Conservation (phyloP, 1,284 basidiomycete genomes). For the Cryptococcus jaspeensis region DNA sequence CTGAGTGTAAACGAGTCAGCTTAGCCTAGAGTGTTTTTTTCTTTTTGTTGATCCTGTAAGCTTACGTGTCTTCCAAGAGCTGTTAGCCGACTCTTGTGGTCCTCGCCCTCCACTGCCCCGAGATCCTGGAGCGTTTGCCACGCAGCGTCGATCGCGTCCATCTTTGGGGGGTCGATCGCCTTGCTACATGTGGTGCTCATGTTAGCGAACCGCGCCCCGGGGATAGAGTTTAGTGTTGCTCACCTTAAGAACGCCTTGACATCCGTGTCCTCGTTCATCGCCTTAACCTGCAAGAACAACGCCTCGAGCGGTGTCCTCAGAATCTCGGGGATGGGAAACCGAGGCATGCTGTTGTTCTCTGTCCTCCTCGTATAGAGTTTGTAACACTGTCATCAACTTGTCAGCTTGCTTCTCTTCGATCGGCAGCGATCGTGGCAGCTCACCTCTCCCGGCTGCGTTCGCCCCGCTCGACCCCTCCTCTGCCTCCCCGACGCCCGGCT, state of each 20-base stretch:
- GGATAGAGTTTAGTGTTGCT: not conserved
- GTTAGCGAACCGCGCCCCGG: not conserved
- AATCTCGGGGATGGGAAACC: constrained; percentile 83
- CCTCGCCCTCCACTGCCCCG: constrained; percentile 70
- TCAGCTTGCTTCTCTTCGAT: constrained; percentile 1
- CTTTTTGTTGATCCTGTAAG: constrained; percentile 28
- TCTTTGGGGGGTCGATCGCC: constrained; percentile 80
- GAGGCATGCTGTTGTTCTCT: constrained; percentile 68
- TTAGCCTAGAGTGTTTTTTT: not conserved
- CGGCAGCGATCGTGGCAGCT: constrained; percentile 1
- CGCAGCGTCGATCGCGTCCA: constrained; percentile 74
- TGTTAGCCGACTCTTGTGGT: constrained; percentile 62
- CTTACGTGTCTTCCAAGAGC: constrained; percentile 79
- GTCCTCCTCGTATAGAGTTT: constrained; percentile 74
- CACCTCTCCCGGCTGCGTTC: constrained; percentile 69
- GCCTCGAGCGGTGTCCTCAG: constrained; percentile 83
- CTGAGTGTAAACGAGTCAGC: constrained; percentile 49
- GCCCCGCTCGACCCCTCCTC: constrained; percentile 83
- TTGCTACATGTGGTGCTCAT: constrained; percentile 46
- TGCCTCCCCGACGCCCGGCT: constrained; percentile 77
- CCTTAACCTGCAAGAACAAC: constrained; percentile 78
- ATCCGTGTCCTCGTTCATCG: constrained; percentile 73
- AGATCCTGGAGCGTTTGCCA: constrained; percentile 72
- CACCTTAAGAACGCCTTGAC: constrained; percentile 61
- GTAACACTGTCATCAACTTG: constrained; percentile 56